Conservation (phyloP, 495 filamentous ascomycete genomes). For the Trichoderma gamsii region DNA sequence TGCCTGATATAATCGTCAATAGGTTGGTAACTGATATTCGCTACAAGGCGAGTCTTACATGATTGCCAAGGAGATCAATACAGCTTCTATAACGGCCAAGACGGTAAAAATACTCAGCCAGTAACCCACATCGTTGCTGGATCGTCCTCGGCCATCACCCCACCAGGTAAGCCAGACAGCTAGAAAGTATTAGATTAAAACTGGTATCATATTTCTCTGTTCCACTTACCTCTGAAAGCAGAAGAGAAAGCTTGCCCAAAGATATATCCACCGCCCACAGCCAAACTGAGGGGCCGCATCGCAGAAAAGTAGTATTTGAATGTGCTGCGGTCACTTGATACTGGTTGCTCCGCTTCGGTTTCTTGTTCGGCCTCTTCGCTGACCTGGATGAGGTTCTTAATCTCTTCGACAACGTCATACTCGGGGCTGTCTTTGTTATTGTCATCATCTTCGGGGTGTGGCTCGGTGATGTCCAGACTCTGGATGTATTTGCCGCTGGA, state of each 20-base stretch:
- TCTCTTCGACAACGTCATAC: background rate
- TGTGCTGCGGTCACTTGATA: conserved; percentile 3
- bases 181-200: background rate
- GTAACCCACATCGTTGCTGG: conserved; percentile 15
- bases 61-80: conserved; percentile 16
- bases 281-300: background rate
- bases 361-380: background rate
- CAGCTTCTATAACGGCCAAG: conserved; percentile 16
- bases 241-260: background rate
- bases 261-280: background rate
- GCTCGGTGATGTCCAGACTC: conserved; percentile 18
- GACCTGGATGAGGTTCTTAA: background rate
- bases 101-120: conserved; percentile 19
- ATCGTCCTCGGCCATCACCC: conserved; percentile 11
- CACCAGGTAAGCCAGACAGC: conserved; percentile 21
- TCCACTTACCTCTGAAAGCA: background rate
- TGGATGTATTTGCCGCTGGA: conserved; percentile 19
- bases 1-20: background rate
- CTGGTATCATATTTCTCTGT: too few species aligned
- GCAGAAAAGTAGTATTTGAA: conserved; percentile 12
- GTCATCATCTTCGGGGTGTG: conserved; percentile 5
- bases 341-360: background rate
- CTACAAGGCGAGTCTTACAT: conserved; percentile 3
- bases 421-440: background rate
- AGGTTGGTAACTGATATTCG: background rate